Conservation (phyloP, 2,329 filamentous ascomycete genomes). For the Bimuria novae-zelandiae region DNA sequence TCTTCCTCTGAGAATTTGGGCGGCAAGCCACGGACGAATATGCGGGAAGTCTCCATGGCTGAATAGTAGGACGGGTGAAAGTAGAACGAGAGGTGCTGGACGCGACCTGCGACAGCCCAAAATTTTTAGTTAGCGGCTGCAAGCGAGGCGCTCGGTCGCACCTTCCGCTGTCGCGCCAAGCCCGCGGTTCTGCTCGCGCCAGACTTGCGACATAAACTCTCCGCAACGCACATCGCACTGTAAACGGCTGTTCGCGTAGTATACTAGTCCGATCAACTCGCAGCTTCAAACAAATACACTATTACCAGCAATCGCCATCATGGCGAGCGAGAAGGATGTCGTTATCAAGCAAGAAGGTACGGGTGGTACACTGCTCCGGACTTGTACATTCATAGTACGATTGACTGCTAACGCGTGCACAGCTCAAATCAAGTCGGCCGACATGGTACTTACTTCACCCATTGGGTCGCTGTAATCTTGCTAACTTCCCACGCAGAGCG, state of each 20-base stretch:
- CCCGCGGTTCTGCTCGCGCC: slow-evolving; percentile 6
- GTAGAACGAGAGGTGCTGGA: neutral
- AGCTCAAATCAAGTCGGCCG: slow-evolving; percentile 97
- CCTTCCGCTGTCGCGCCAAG: slow-evolving; percentile 1
- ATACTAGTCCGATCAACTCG: neutral
- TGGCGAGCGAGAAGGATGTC: slow-evolving; percentile 64
- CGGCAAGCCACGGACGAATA: slow-evolving; percentile 75
- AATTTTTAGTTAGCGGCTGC: slow-evolving; percentile 5
- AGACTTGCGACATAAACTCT: slow-evolving; percentile 10
- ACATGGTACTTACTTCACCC: slow-evolving; percentile 73
- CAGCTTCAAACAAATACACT: neutral
- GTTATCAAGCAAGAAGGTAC: slow-evolving; percentile 43
- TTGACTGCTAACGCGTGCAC: slow-evolving; percentile 35
- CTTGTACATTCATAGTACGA: neutral
- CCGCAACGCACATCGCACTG: neutral
- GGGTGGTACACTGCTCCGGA: slow-evolving; percentile 48
- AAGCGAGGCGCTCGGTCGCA: slow-evolving; percentile 7
- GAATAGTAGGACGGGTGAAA: neutral
- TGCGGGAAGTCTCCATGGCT: slow-evolving; percentile 74
- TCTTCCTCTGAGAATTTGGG: slow-evolving; percentile 83
- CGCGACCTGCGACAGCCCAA: slow-evolving; percentile 2
- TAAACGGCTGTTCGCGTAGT: slow-evolving; percentile 3
- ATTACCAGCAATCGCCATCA: slow-evolving; percentile 23
- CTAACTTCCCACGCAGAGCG: slow-evolving; percentile 65
- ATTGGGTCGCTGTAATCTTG: neutral